Base-by-base conservation (phyloP, 768 basidiomycete genomes). In the Rhizopogon vesiculosus region DNA sequence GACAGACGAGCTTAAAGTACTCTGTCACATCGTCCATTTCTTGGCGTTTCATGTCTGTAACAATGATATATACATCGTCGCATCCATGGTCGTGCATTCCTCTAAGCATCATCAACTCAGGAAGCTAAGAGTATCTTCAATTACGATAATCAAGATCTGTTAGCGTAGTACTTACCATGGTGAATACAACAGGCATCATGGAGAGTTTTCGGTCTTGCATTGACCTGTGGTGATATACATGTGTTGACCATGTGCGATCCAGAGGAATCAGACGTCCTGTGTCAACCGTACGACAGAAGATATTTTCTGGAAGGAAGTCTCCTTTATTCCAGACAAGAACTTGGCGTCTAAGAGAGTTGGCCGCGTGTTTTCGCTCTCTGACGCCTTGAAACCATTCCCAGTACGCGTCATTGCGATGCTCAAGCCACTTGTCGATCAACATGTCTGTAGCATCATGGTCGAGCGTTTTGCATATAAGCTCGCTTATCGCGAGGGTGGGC, bases 361-460 rank as follows among this genome's bases (percentile, higher is more conserved):
- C 79, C 33, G 78, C 77, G 59, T 87, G 82, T 62, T 79, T 84
- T 53, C 85, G 78, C 63, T 87, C 85, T 51, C 87, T 77, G 10
- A 87, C 79, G 55, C 80, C 82, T 59, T 76, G 77, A 62, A 90
- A 90, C 88, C 88, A 90, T 53, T 88, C 86, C 68, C 82, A 81
- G 66, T 89, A 89, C 45, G 83, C 79, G 72, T 88, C 85, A 59
- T 86, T 83, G 63, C 82, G 81, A 64, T 89, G 86, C 65, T 89
- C 86, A 44, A 90, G 84, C 88, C 88, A 90, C 68, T 85, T 87
- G 76, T 90, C 86, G 72, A 90, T 89, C 62, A 90, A 83, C 73
- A 83, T 77, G 73, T 88, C 86, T 1, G 87, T 88, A 16, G 84
- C 78, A 61, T 87, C 84, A 73, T 87, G 83, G 71, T 87, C 85